A percentile compares a stretch with the other conserved stretches of the same genome.
Conservation (phyloP, 2,329 filamentous ascomycete genomes). For the Cladosporium sp. region DNA sequence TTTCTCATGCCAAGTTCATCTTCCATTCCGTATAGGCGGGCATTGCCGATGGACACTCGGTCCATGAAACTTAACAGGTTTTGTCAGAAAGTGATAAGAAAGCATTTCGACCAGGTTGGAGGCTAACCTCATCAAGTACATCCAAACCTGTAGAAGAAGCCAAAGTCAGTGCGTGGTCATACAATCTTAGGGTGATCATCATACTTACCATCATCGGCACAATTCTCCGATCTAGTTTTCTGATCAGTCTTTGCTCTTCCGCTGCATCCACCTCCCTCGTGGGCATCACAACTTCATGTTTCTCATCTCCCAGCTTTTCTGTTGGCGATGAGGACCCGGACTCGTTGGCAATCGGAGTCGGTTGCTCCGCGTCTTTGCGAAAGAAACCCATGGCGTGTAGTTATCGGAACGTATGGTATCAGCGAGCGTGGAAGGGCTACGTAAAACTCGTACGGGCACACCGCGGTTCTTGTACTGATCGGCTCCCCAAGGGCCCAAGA, state of each 20-base stretch:
- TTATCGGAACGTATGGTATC: not conserved
- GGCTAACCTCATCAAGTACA: constrained; percentile 14
- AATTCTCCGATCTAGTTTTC: constrained; percentile 13
- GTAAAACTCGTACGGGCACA: too few species aligned
- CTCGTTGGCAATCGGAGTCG: not conserved
- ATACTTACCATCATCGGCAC: constrained; percentile 18
- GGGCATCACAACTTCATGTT: not conserved
- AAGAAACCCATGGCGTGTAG: not conserved
- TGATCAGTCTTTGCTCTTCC: constrained; percentile 16
- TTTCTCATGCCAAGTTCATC: constrained; percentile 47
- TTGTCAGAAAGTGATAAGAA: too few species aligned
- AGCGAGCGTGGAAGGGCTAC: too few species aligned
- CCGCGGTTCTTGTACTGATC: not conserved
- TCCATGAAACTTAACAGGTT: constrained; percentile 52
- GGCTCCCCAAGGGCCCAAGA: constrained; percentile 5
- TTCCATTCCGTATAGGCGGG: constrained; percentile 47
- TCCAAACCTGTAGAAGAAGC: constrained; percentile 3
- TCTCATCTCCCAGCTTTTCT: constrained; percentile 5
- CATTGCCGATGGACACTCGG: constrained; percentile 45
- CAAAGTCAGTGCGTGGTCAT: too few species aligned
- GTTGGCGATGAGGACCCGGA: constrained; percentile 1
- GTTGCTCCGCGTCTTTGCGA: constrained; percentile 10
- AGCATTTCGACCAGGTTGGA: too few species aligned
- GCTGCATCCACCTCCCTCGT: not conserved
- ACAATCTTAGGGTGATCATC: too few species aligned